These are phyloP conservation scores for Cerioporus squamosus DNA, from an alignment of 1,284 basidiomycete genomes.

Conservation along the genomic window DNA sequence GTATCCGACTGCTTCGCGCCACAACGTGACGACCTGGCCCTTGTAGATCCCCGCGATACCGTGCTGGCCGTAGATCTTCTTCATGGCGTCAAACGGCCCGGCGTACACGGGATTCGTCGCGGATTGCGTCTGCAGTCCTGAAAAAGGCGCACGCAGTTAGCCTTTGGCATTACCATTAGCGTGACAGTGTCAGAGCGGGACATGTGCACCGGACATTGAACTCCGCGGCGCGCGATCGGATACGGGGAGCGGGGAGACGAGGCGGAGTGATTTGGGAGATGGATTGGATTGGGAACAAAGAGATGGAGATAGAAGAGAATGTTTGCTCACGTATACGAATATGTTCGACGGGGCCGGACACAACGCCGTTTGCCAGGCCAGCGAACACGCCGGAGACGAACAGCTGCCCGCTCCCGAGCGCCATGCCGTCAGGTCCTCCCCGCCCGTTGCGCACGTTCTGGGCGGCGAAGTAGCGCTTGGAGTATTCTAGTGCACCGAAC, in stretches of 20 bases:
- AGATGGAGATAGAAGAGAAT: constrained; percentile 36
- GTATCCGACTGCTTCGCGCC: constrained; percentile 86
- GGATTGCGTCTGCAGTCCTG: constrained; percentile 89
- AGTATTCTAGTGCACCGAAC: constrained; percentile 90
- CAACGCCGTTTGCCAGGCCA: constrained; percentile 89
- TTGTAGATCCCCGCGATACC: constrained; percentile 91
- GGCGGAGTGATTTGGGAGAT: neutral
- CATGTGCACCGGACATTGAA: neutral
- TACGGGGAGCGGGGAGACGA: neutral
- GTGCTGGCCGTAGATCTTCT: constrained; percentile 74
- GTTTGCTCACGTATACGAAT: constrained; percentile 83
- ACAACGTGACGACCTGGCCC: constrained; percentile 89
- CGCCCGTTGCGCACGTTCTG: constrained; percentile 57
- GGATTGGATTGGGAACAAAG: neutral
- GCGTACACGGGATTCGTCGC: constrained; percentile 72
- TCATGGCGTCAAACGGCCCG: constrained; percentile 88
- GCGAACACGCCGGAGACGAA: constrained; percentile 82
- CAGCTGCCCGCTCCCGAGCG: constrained; percentile 69
- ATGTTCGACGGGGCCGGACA: constrained; percentile 96
- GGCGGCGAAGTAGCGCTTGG: constrained; percentile 82
- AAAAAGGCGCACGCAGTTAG: constrained; percentile 1
- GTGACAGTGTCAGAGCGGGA: neutral
- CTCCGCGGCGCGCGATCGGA: neutral
- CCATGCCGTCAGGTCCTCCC: constrained; percentile 64
- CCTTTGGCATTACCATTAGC: neutral